Conservation (phyloP, 1,139 yeast species). For the Hansenula lynferdii region DNA sequence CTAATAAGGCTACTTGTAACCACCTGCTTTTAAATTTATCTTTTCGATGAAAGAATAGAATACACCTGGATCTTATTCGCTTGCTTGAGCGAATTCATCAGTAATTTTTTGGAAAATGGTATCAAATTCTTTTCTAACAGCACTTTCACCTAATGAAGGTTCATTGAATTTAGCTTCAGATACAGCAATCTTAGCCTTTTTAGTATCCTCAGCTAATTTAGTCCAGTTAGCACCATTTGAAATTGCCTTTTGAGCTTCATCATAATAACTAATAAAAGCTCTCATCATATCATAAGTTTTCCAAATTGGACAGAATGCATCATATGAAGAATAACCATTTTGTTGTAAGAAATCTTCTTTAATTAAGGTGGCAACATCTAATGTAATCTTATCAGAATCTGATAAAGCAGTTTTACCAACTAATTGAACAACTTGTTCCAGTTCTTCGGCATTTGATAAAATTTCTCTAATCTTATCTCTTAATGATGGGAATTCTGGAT, state of each 20-base stretch:
- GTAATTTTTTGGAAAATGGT: conserved; percentile 69
- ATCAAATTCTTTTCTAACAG: conserved; percentile 69
- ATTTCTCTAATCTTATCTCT: conserved; percentile 94
- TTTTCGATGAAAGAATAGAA: not conserved
- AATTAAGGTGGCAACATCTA: conserved; percentile 86
- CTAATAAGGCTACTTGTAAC: not conserved
- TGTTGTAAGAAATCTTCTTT: conserved; percentile 99
- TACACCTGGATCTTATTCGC: conserved; percentile 49
- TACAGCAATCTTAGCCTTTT: conserved; percentile 89
- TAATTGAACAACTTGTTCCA: conserved; percentile 97
- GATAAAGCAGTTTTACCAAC: conserved; percentile 98
- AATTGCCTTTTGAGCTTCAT: conserved; percentile 97
- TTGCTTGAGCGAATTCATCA: conserved; percentile 92
- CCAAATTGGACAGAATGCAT: conserved; percentile 99
- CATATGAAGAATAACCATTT: conserved; percentile 97
- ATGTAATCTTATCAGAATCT: conserved; percentile 92
- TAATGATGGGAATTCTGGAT: conserved; percentile 85
- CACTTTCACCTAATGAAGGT: conserved; percentile 87
- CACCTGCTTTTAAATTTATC: too few relatives aligned
- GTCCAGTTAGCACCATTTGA: conserved; percentile 95
- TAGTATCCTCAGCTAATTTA: conserved; percentile 80
- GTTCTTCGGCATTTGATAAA: conserved; percentile 92
- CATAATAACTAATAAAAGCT: conserved; percentile 83
- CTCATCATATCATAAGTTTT: conserved; percentile 98
- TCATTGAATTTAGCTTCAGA: conserved; percentile 94